A percentile compares a stretch with the other conserved stretches of the same genome.
Evolutionary conservation across 2,329 filamentous ascomycete species (phyloP).

Genomic region (Aspergillus clavatus): DNA sequence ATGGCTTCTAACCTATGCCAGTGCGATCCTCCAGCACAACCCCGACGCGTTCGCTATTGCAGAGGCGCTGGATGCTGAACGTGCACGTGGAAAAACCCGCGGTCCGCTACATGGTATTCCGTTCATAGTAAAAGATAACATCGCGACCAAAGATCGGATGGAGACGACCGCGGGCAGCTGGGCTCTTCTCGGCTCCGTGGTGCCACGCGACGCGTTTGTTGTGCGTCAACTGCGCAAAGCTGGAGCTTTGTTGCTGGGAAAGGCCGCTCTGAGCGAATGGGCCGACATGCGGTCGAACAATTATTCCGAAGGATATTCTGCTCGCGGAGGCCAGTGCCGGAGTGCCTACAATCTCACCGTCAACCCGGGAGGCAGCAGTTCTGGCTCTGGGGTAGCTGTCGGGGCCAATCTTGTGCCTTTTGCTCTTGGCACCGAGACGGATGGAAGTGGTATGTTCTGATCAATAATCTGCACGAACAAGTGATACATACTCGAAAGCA

Average conservation of each 20-base stretch:
- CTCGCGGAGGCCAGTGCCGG: slow-evolving; percentile 58
- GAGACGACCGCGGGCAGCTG: slow-evolving; percentile 69
- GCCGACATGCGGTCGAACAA: slow-evolving; percentile 65
- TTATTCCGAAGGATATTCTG: slow-evolving; percentile 65
- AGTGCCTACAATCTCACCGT: slow-evolving; percentile 65
- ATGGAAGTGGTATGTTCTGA: slow-evolving; percentile 55
- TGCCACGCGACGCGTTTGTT: slow-evolving; percentile 64
- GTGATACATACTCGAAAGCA: no score
- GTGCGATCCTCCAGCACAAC: slow-evolving; percentile 58
- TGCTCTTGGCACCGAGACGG: slow-evolving; percentile 68
- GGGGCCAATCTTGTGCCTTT: slow-evolving; percentile 60
- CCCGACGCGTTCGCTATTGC: slow-evolving; percentile 64
- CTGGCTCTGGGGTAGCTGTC: slow-evolving; percentile 62
- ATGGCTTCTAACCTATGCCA: slow-evolving; percentile 8
- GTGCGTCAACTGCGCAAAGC: slow-evolving; percentile 58
- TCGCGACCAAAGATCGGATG: slow-evolving; percentile 63
- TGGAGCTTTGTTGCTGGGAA: slow-evolving; percentile 66
- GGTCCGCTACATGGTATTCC: slow-evolving; percentile 70
- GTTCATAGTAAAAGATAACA: slow-evolving; percentile 66
- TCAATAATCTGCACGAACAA: not conserved
- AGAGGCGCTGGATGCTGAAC: slow-evolving; percentile 55
- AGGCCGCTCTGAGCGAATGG: slow-evolving; percentile 69
- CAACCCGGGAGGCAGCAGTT: slow-evolving; percentile 65
- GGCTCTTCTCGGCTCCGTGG: slow-evolving; percentile 60
- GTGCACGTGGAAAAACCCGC: slow-evolving; percentile 52